Conservation (phyloP, 345 rosid genomes). For the Brassica carinata region DNA sequence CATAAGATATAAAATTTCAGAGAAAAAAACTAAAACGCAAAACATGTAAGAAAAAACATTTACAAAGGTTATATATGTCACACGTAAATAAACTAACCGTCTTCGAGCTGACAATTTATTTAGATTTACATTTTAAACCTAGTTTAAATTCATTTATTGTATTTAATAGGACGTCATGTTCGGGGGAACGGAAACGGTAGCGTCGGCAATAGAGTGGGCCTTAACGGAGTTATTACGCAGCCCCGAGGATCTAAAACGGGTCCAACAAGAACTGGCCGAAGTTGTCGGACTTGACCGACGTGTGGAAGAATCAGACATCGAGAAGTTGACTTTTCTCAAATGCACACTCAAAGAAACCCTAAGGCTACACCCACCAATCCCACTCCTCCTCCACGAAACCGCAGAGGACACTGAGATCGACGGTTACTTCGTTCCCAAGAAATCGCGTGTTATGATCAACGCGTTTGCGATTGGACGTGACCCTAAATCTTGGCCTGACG, state of each 20-base stretch:
- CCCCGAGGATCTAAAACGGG: slow-evolving; percentile 72
- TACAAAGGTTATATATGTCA: background rate
- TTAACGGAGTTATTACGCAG: slow-evolving; percentile 78
- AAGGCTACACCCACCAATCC: slow-evolving; percentile 94
- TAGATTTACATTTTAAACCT: background rate
- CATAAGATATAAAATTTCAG: background rate
- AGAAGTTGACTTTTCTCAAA: slow-evolving; percentile 65
- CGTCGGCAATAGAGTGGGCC: slow-evolving; percentile 94
- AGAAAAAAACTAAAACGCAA: background rate
- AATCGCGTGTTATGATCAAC: slow-evolving; percentile 82
- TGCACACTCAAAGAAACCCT: slow-evolving; percentile 81
- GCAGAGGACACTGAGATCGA: slow-evolving; percentile 63
- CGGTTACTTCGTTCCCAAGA: slow-evolving; percentile 71
- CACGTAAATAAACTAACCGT: background rate
- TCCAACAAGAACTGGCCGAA: slow-evolving; percentile 74
- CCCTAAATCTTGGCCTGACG: slow-evolving; percentile 68
- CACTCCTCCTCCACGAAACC: slow-evolving; percentile 94
- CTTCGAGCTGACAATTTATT: background rate
- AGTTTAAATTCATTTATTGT: background rate
- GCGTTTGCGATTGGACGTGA: slow-evolving; percentile 86
- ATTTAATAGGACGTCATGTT: slow-evolving; percentile 88
- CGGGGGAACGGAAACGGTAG: slow-evolving; percentile 98
- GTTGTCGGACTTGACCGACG: slow-evolving; percentile 84
- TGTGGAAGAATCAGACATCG: slow-evolving; percentile 77
- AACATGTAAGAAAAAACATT: background rate